Percentiles rank a stretch among this genome's conserved stretches.
Conservation (phyloP, 129 eudicot species). For the Flaveria linearis region DNA sequence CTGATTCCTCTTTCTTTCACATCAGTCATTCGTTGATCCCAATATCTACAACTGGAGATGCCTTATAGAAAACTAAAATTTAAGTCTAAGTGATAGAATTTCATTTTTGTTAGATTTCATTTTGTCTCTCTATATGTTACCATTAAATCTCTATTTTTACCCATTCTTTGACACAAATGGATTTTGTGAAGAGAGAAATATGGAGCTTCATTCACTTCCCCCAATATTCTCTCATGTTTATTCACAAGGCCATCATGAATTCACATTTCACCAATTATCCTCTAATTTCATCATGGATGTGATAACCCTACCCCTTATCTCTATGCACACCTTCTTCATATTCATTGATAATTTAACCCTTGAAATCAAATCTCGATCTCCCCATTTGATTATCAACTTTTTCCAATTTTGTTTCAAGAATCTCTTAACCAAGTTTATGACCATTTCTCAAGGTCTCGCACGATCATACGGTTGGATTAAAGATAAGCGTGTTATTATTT, state of each 20-base stretch:
- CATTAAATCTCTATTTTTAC: neutral
- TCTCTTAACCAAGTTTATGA: conserved; percentile 19
- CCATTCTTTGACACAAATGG: neutral
- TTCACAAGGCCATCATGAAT: conserved; percentile 28
- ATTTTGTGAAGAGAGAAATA: neutral
- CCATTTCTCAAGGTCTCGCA: conserved; percentile 12
- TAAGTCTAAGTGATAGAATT: neutral
- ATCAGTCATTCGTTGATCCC: too few relatives aligned
- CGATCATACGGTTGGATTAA: conserved; percentile 25
- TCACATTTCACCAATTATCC: conserved; percentile 21
- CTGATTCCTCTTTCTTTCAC: too few relatives aligned
- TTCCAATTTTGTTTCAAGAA: conserved; percentile 21
- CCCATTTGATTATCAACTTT: conserved; percentile 13
- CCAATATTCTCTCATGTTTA: conserved; percentile 39
- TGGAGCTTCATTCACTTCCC: conserved; percentile 26
- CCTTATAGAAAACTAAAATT: neutral
- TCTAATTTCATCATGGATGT: conserved; percentile 31
- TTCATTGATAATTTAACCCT: neutral
- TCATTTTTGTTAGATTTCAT: neutral
- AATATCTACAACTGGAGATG: too few relatives aligned
- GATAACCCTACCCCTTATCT: conserved; percentile 14
- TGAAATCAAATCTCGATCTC: too few relatives aligned
- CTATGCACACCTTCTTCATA: conserved; percentile 22
- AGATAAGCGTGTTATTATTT: conserved; percentile 4
- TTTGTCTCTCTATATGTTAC: neutral